These are phyloP conservation scores for Penicillium canariense DNA, from an alignment of 495 filamentous ascomycete species.

Conservation along the genomic window DNA sequence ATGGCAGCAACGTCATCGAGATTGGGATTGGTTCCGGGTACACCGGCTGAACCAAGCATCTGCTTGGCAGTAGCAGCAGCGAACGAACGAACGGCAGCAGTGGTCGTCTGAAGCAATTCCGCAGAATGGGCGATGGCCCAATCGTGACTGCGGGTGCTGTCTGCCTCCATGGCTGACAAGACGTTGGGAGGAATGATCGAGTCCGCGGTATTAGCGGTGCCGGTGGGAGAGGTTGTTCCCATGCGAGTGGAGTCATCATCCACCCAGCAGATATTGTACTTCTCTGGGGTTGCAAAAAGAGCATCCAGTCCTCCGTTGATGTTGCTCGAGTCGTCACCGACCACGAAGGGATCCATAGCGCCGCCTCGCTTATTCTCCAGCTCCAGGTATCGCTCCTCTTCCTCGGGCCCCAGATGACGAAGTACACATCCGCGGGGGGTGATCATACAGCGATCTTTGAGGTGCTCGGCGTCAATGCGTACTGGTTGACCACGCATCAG, in stretches of 20 bases:
- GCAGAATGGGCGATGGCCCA: constrained; percentile 47
- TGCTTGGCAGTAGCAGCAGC: constrained; percentile 43
- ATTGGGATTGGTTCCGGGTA: constrained; percentile 33
- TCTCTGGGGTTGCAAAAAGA: constrained; percentile 43
- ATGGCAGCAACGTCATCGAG: constrained; percentile 44
- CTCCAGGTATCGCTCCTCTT: constrained; percentile 73
- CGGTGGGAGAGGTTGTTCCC: constrained; percentile 26
- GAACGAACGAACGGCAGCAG: constrained; percentile 44
- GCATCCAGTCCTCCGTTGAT: constrained; percentile 44
- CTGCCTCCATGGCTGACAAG: constrained; percentile 44
- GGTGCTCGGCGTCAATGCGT: constrained; percentile 30
- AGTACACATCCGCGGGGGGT: constrained; percentile 79
- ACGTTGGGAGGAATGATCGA: constrained; percentile 37
- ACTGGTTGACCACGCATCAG: constrained; percentile 43
- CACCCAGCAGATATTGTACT: constrained; percentile 44
- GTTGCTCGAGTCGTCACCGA: constrained; percentile 40
- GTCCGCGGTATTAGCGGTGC: constrained; percentile 23
- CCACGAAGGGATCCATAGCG: constrained; percentile 28
- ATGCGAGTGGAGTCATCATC: constrained; percentile 31
- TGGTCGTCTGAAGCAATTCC: constrained; percentile 41
- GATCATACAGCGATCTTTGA: constrained; percentile 56
- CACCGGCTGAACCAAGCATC: constrained; percentile 38
- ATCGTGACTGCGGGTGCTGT: constrained; percentile 43
- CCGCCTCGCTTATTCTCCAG: constrained; percentile 61
- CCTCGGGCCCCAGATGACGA: constrained; percentile 68